Evolutionary conservation across 352 stramenopile species (phyloP), one percentile per base, ranked within the genome.

Genomic region (Pythium periplocum): DNA sequence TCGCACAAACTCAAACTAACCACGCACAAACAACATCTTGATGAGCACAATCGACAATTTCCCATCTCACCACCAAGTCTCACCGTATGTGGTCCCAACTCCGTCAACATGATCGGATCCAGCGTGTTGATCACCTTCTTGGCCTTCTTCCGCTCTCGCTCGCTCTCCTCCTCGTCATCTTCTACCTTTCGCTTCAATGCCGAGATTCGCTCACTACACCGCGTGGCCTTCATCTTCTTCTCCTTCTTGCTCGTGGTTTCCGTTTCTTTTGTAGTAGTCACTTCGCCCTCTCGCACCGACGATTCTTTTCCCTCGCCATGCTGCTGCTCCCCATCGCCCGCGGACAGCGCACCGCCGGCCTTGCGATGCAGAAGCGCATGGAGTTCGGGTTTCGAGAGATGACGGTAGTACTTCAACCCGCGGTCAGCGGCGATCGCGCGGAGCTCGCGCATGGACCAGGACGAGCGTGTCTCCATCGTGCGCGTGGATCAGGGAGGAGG

Each of bases 21-120:
- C 33, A 30, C 59, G 48, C 3, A 55, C 5, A 61, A n/a, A 40
- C 26, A 36, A 54, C 47, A 35, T 45, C 52, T 40, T 42, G 59
- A 56, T 26, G 17, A 26, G 17, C 17, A 26, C 17, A 26, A 26
- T 26, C 17, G 46, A 56, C 39, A 48, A 49, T 12, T 17, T 63
- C 45, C 58, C 64, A 69, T 51, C 51, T 33, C 67, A 26, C 17
- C 17, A 26, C 17, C 17, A 26, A 26, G 17, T 26, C 68, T 37
- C 53, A 93, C 83, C 73, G 81, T 93, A 53, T 95, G 67, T 30
- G 70, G 70, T 4, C 78, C 81, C 33, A 96, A 58, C 46, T 81
- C 75, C 11, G 75, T 78, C 48, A 96, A 64, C 85, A 96, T 93
- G 54, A 96, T 96, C 36, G 87, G 87, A 59, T 96, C 87, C 2